Evolutionary conservation across 352 stramenopile species (phyloP), one percentile per base, ranked within the genome.

Genomic region (Phytophthora crassamura): DNA sequence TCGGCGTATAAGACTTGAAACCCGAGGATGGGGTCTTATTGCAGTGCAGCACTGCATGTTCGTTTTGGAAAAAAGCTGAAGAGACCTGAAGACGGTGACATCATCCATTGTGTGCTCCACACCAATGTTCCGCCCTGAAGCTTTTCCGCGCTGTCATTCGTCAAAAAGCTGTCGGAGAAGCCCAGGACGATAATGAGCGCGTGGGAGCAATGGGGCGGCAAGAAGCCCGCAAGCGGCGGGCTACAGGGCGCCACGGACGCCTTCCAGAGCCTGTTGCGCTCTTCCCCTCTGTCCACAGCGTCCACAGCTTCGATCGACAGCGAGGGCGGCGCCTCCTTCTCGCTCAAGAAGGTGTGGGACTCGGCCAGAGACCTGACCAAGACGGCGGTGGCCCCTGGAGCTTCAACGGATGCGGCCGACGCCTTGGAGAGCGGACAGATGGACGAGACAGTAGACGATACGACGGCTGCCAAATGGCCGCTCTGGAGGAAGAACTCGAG

Each of bases 141-240:
- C 7, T 20, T 30, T 45, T n/a, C n/a, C 49, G 59, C 47, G 59
- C 2, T 52, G 57, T 42, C 35, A 57, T 64, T 32, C 16, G 14
- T 12, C 30, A 50, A 42, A 57, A 57, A 48, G 39, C 16, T 42
- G 38, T 25, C 33, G 40, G 15, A 38, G n/a, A 40, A 36, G 28
- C 15, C 18, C 36, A 38, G 12, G 8, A 30, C 25, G 20, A 20
- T 11, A 25, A 72, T 75, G 67, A 89, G 80, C 53, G 81, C 84
- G 16, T 90, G 81, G 81, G 84, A 92, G 56, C 79, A 90, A 66
- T 92, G 84, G 84, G 84, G 79, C 32, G 68, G 67, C 51, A 92
- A 90, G 78, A 81, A 82, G 40, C 76, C 81, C 3, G 51, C 77
- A 35, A 54, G 53, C 8, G 56, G 64, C 42, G 67, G 55, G 12